Evolutionary conservation across 192 early-diverging fungal genomes (phyloP), one percentile per base, ranked within the genome.

Genomic region (Podila epigama): DNA sequence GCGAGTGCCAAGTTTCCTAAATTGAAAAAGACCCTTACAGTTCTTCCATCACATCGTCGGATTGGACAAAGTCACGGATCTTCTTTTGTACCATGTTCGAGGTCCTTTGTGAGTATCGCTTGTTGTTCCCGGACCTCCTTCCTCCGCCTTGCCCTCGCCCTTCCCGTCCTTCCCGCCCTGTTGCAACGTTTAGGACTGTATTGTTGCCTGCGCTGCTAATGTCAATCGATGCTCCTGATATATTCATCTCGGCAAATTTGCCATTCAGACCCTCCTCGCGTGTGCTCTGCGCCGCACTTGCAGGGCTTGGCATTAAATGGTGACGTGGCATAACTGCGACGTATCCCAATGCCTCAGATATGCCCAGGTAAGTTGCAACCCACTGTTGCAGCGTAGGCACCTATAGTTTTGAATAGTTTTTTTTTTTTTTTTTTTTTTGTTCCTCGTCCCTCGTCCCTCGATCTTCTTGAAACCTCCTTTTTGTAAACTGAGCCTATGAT

Each of bases 21-120:
- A 32, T 6, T 4, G 20, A 29, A 59, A 27, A 33, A 18, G 6
- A 37, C 27, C 32, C 72, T 41, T 75, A 68, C 70, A 75, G 40
- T 51, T 75, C 70, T 44, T 75, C 65, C 72, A 75, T 75, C 11
- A 75, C 72, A 20, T 75, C 72, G 42, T 75, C 72, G 16, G 70
- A 64, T 31, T 60, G 48, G 15, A 75, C 57, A 75, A 62, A 75
- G 35, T 75, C 72, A 5, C 56, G 72, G 4, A 75, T 57, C 54
- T 68, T 67, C 33, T 68, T 67, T 28, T 67, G 64, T 33, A 75
- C 65, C 48, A 63, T 51, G 41, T 68, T 67, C 33, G 58, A 64
- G 34, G 60, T 68, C 51, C 72, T 29, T 31, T 58, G 65, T 20
- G 72, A 75, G 35, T 75, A 75, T 9, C 40, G 52, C 61, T 75